Evolutionary conservation across 2,329 filamentous ascomycete genomes (phyloP), one percentile per base, ranked within the genome.

Genomic region (Taxawa tesnikishii): DNA sequence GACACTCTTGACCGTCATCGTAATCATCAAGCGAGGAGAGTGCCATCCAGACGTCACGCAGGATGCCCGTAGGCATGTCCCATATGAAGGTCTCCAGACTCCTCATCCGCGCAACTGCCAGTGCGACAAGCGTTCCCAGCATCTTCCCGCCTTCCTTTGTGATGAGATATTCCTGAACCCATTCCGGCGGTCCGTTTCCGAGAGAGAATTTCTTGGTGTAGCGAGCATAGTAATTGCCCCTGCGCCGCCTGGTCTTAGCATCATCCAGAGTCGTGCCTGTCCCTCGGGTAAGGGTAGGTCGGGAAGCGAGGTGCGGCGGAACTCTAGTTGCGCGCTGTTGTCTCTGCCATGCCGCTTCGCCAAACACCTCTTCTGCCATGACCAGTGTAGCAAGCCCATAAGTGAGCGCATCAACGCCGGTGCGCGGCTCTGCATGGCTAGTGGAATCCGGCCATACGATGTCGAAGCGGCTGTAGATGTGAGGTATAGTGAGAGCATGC

Each of bases 1-100:
- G 76, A 47, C 77, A 77, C 25, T 71, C 65, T 28, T 73, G 63
- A 15, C 70, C 66, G 24, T 73, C 64, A 24, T 65, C 58, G 14
- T 70, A 64, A 44, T 80, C 69, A 24, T 73, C 75, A 9, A 85
- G 62, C 4, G 79, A 83, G 1, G 77, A 74, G 28, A 92, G 64
- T 14, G 82, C 77, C 49, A 84, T 71, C 70, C 84, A 90, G 16
- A 88, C 79, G 50, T 88, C 81, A 32, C 82, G 70, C 32, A 85
- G 59, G 12, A 90, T 79, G 2, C 83, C 83, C 0, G 83, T 90
- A 1, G 83, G 83, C 83, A 90, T 88, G 48, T 92, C 83, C 83
- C 83, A 90, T 3, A 83, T 67, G 47, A 90, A 90, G 0, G 75
- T 76, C 55, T 90, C 83, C 24, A 92, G 65, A 46, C 83, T 83